Evolutionary conservation across 2,329 filamentous ascomycete genomes (phyloP).

Genomic region (Diplodia scrobiculata): DNA sequence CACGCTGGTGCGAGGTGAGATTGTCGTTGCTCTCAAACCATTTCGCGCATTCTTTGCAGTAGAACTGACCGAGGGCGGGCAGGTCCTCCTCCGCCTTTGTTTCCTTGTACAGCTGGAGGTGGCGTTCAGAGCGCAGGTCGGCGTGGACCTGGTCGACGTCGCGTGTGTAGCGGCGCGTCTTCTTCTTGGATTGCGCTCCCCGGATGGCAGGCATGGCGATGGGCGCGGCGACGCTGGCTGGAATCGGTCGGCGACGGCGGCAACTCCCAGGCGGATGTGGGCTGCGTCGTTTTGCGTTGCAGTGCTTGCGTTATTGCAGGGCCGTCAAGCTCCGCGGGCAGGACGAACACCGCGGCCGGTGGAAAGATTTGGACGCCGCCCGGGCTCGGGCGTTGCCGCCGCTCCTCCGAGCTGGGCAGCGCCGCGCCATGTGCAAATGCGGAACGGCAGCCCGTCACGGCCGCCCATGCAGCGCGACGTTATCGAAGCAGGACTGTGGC

Average conservation of each 20-base stretch:
- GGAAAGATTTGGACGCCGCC: conserved; percentile 8
- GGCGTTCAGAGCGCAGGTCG: conserved; percentile 75
- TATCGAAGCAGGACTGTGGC: background rate
- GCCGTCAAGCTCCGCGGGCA: conserved; percentile 13
- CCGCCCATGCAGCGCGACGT: background rate
- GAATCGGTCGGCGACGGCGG: conserved; percentile 2
- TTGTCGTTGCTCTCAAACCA: conserved; percentile 89
- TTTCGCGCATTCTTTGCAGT: conserved; percentile 92
- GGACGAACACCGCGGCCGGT: background rate
- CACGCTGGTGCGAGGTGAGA: conserved; percentile 72
- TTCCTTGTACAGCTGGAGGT: conserved; percentile 76
- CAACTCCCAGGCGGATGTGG: conserved; percentile 37
- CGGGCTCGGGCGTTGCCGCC: conserved; percentile 8
- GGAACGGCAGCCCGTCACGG: background rate
- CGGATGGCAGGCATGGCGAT: conserved; percentile 54
- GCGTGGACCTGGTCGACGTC: conserved; percentile 90
- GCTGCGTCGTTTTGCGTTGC: conserved; percentile 25
- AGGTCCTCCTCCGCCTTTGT: conserved; percentile 82
- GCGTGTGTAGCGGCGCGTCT: conserved; percentile 59
- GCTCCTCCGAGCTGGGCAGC: background rate
- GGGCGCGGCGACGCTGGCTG: conserved; percentile 32
- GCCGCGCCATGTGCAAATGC: background rate
- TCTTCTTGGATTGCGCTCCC: conserved; percentile 53
- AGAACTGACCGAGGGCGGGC: conserved; percentile 80
- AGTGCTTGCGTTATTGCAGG: conserved; percentile 25